Evolutionary conservation across 179 eudicot genomes (phyloP).

Genomic region (Amaranthus tricolor): DNA sequence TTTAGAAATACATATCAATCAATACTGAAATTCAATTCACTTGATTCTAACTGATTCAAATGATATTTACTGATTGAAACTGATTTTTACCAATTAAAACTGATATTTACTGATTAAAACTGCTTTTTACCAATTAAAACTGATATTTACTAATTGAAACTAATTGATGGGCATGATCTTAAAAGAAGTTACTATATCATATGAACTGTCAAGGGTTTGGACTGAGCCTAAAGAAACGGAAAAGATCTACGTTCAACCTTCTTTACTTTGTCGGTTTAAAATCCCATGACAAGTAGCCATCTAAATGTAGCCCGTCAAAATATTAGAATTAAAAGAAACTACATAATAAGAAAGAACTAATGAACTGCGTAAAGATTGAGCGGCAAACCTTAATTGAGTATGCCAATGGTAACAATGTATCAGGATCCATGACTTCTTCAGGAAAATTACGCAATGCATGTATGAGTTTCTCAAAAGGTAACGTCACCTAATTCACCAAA

Average conservation of each 20-base stretch:
- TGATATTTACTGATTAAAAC: too few relatives aligned
- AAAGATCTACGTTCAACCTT: not conserved
- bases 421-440: conserved; percentile 88
- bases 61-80: too few relatives aligned
- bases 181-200: not conserved
- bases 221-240: not conserved
- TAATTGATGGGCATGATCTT: too few relatives aligned
- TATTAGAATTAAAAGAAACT: not conserved
- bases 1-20: too few relatives aligned
- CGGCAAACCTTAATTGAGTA: conserved; percentile 74
- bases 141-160: not conserved
- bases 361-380: conserved; percentile 16
- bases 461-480: conserved; percentile 89
- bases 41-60: too few relatives aligned
- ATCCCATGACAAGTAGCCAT: not conserved
- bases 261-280: not conserved
- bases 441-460: conserved; percentile 88
- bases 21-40: too few relatives aligned
- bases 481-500: conserved; percentile 50
- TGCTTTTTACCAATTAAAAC: too few relatives aligned
- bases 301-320: not conserved
- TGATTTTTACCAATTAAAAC: too few relatives aligned
- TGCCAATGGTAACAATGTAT: conserved; percentile 79
- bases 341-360: not conserved
- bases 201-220: not conserved